A percentile compares a stretch with the other conserved stretches of the same genome.
phyloP scores from a whole-genome alignment of 2,329 filamentous ascomycete genomes.

The Diaporthe helianthi region DNA sequence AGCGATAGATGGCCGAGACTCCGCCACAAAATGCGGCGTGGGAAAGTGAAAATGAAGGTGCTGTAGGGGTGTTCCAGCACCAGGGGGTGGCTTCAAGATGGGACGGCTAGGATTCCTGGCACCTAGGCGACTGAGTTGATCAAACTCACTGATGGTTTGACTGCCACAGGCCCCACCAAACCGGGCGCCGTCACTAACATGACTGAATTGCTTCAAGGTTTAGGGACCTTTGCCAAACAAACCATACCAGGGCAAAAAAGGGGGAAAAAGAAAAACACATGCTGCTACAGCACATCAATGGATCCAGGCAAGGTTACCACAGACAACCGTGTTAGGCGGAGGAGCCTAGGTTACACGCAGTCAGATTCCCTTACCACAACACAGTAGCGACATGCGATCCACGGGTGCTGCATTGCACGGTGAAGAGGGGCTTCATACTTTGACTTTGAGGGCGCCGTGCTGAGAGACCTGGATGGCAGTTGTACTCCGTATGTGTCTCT shows the following conservation, averaged over 20 bases:
- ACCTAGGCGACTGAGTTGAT: neutral
- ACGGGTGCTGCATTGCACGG: neutral
- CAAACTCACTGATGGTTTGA: constrained; percentile 3
- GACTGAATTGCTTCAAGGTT: constrained; percentile 1
- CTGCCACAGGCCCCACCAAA: neutral
- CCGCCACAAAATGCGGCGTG: neutral
- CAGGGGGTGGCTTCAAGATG: neutral
- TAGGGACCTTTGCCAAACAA: neutral
- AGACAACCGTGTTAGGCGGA: neutral
- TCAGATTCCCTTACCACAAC: neutral
- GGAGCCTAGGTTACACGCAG: neutral
- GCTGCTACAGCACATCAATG: no score
- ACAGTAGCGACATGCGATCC: neutral
- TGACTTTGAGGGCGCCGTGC: neutral
- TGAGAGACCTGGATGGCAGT: neutral
- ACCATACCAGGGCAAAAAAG: neutral
- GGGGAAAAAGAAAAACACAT: no score
- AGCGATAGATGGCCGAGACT: neutral
- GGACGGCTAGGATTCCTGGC: neutral
- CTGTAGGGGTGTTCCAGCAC: neutral
- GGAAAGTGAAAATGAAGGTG: neutral
- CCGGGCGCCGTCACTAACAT: neutral
- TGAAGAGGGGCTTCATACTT: neutral
- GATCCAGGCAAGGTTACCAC: no score
- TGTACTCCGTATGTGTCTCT: constrained; percentile 3